Evolutionary conservation across 768 basidiomycete species (phyloP), one percentile per base, ranked within the genome.

Genomic region (Leccinum rimulosum): DNA sequence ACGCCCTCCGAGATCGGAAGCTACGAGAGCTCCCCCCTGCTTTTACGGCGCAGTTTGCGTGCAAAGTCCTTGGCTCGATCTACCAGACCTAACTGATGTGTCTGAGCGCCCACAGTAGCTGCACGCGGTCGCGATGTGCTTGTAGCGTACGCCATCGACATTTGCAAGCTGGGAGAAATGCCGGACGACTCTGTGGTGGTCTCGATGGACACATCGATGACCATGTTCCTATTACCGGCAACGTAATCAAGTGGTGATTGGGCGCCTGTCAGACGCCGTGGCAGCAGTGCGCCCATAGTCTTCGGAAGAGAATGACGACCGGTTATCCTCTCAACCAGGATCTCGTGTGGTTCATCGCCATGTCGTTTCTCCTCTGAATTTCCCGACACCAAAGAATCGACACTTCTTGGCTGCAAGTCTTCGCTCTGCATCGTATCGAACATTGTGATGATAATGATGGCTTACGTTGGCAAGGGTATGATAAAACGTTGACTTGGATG

Each of bases 131-230:
- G 76, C 30, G 76, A 67, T 1, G 70, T 66, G 19, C 54, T 57
- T 10, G 68, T 53, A 35, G 64, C 68, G n/a, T 68, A 66, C 8
- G 55, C 63, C 9, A 59, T 69, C 35, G 69, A 71, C 7, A 49
- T 40, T 11, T 50, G 55, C 15, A 51, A 15, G 55, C 54, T 52
- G n/a, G 54, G 40, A 27, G 56, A 35, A 33, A 25, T 25, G 17
- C 57, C 58, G 1, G 63, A 50, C 3, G 59, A 33, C 25, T 66
- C 67, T 3, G 59, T 64, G 4, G 63, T 82, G 0, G 80, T 80
- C 59, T 82, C 77, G 36, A 84, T 76, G 52, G 79, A 80, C 9
- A 83, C 77, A 28, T 75, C 81, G 33, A 84, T 77, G 49, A 80
- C 71, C 61, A 80, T 61, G 56, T 65, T 72, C 17, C 56, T 68